Evolutionary conservation across 2,329 filamentous ascomycete species (phyloP).

Genomic region (Colletotrichum neosansevieriae): DNA sequence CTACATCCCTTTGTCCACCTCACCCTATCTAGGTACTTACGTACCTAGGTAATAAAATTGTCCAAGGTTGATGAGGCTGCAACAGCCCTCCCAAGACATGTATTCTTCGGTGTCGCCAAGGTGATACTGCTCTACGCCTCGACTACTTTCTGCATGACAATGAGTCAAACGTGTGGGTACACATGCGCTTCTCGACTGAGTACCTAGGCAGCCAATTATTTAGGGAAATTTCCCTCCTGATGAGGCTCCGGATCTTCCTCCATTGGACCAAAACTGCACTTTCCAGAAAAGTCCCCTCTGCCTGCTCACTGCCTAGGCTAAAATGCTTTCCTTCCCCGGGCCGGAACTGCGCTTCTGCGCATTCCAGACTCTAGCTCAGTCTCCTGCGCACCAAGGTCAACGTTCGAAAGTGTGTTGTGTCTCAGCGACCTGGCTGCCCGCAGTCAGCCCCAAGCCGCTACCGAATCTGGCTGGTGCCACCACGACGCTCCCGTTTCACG

Average conservation of each 20-base stretch:
- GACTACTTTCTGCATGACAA: not conserved
- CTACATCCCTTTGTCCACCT: too few relatives aligned
- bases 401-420: not conserved
- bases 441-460: conserved; percentile 19
- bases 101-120: conserved; percentile 18
- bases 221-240: too few relatives aligned
- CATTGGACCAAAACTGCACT: too few relatives aligned
- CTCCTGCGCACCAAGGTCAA: too few relatives aligned
- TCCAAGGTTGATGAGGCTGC: not conserved
- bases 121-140: not conserved
- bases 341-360: not conserved
- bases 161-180: not conserved
- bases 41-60: too few relatives aligned
- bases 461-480: conserved; percentile 2
- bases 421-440: conserved; percentile 14
- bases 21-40: too few relatives aligned
- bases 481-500: not conserved
- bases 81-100: not conserved
- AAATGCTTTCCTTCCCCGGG: too few relatives aligned
- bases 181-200: not conserved
- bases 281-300: too few relatives aligned
- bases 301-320: too few relatives aligned
- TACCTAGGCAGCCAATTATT: too few relatives aligned
- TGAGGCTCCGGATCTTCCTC: too few relatives aligned
- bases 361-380: not conserved